Percentiles rank a stretch among this genome's conserved stretches.
Evolutionary conservation across 768 basidiomycete species (phyloP).

Genomic region (Trametes cubensis): DNA sequence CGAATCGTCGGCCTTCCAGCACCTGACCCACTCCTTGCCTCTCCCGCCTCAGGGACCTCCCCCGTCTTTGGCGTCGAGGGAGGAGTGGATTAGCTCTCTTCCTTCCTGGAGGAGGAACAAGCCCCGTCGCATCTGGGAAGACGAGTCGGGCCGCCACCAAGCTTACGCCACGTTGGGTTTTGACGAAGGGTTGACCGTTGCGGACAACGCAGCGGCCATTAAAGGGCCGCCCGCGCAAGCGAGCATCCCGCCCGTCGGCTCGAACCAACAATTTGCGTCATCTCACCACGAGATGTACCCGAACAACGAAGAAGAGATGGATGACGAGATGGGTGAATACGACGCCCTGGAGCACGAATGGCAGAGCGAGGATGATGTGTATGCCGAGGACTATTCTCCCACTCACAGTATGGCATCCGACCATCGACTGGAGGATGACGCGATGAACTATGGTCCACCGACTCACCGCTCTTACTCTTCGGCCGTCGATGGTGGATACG

Average conservation of each 20-base stretch:
- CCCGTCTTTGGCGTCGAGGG: slow-evolving; percentile 64
- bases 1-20: slow-evolving; percentile 51
- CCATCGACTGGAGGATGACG: slow-evolving; percentile 2
- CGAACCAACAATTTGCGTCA: slow-evolving; percentile 1
- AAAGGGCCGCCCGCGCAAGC: slow-evolving; percentile 85
- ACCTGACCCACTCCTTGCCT: slow-evolving; percentile 60
- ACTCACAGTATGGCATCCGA: slow-evolving; percentile 30
- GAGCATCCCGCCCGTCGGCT: slow-evolving; percentile 74
- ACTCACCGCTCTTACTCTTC: slow-evolving; percentile 13
- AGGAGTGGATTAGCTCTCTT: slow-evolving; percentile 74
- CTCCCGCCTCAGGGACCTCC: slow-evolving; percentile 62
- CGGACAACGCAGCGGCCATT: slow-evolving; percentile 80
- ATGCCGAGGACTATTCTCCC: slow-evolving; percentile 38
- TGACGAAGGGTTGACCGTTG: slow-evolving; percentile 71
- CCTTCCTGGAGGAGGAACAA: slow-evolving; percentile 74
- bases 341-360: slow-evolving; percentile 36
- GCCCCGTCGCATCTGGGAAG: slow-evolving; percentile 68
- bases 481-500: slow-evolving; percentile 14
- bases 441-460: slow-evolving; percentile 5
- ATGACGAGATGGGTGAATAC: slow-evolving; percentile 50
- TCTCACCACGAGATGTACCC: slow-evolving; percentile 19
- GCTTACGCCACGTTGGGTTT: slow-evolving; percentile 55
- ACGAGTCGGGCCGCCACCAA: slow-evolving; percentile 41
- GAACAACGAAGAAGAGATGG: slow-evolving; percentile 38
- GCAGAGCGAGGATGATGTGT: slow-evolving; percentile 41